phyloP scores from a whole-genome alignment of 176 grass and related monocot genomes.

The Hordeum marinum region DNA sequence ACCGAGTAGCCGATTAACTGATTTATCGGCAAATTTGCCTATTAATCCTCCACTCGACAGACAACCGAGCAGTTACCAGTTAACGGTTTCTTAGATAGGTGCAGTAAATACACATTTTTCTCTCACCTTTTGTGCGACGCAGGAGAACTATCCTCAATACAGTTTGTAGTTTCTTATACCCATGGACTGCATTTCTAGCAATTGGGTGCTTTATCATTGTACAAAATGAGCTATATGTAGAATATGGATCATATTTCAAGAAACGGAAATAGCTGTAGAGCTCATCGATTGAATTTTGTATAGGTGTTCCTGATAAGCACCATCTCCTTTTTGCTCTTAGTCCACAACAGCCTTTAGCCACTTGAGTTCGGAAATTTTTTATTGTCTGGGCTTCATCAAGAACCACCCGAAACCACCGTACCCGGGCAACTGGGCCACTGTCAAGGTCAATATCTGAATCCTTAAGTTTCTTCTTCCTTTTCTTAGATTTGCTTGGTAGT shows the following conservation, averaged over 20 bases:
- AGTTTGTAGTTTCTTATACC: constrained; percentile 94
- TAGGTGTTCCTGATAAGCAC: constrained; percentile 98
- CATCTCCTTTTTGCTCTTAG: constrained; percentile 93
- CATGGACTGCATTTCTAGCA: constrained; percentile 60
- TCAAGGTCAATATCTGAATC: constrained; percentile 51
- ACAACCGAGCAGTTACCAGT: background rate
- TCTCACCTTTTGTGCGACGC: constrained; percentile 92
- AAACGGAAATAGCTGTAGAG: constrained; percentile 97
- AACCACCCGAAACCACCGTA: constrained; percentile 95
- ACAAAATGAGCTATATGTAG: constrained; percentile 72
- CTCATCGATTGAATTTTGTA: constrained; percentile 97
- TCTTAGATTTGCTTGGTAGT: constrained; percentile 50
- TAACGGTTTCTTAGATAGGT: background rate
- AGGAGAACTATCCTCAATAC: constrained; percentile 80
- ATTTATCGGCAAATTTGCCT: background rate
- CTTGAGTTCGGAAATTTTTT: constrained; percentile 91
- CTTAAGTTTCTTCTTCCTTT: constrained; percentile 70
- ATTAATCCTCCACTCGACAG: background rate
- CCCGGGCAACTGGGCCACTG: constrained; percentile 85
- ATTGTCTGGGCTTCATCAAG: constrained; percentile 99
- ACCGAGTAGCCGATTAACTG: background rate
- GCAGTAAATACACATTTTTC: constrained; percentile 16
- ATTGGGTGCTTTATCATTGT: constrained; percentile 87
- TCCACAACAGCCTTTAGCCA: constrained; percentile 88
- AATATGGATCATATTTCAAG: constrained; percentile 94